Percentiles rank a stretch among this genome's conserved stretches.
Evolutionary conservation across 106 monocot species (phyloP).

Genomic region (Alisma plantagoaquatica): DNA sequence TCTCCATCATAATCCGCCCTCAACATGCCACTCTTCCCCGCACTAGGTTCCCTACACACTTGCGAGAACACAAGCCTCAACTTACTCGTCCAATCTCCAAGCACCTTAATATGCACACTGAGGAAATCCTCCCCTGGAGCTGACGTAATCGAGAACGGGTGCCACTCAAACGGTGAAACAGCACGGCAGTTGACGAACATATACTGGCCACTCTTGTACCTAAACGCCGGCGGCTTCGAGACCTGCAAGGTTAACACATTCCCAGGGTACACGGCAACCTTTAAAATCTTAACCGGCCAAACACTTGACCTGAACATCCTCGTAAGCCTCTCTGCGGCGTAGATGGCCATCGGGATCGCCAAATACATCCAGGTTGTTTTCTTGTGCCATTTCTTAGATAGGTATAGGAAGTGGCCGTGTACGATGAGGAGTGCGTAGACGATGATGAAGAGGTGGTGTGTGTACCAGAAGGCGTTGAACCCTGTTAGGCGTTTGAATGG

Average conservation of each 20-base stretch:
- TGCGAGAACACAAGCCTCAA: constrained; percentile 70
- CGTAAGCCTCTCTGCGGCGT: constrained; percentile 49
- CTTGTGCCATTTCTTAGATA: constrained; percentile 59
- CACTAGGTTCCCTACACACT: constrained; percentile 60
- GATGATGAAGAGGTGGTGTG: constrained; percentile 80
- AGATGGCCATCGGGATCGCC: constrained; percentile 51
- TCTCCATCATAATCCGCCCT: constrained; percentile 30
- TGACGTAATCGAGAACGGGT: constrained; percentile 93
- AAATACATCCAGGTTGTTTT: constrained; percentile 97
- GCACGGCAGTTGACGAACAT: constrained; percentile 87
- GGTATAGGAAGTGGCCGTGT: constrained; percentile 69
- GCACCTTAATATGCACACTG: constrained; percentile 73
- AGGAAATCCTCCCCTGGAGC: constrained; percentile 74
- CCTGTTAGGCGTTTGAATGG: constrained; percentile 59
- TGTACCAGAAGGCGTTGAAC: constrained; percentile 98
- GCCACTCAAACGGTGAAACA: constrained; percentile 92
- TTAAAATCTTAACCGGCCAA: constrained; percentile 58
- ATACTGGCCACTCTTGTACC: constrained; percentile 78
- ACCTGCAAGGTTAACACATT: constrained; percentile 70
- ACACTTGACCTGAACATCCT: constrained; percentile 57
- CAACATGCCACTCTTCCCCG: constrained; percentile 68
- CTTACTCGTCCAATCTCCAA: constrained; percentile 88
- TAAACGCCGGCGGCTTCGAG: constrained; percentile 69
- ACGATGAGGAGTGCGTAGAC: constrained; percentile 81
- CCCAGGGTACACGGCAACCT: constrained; percentile 85